Evolutionary conservation across 495 filamentous ascomycete species (phyloP).

Genomic region (Annulohypoxylon stygium): DNA sequence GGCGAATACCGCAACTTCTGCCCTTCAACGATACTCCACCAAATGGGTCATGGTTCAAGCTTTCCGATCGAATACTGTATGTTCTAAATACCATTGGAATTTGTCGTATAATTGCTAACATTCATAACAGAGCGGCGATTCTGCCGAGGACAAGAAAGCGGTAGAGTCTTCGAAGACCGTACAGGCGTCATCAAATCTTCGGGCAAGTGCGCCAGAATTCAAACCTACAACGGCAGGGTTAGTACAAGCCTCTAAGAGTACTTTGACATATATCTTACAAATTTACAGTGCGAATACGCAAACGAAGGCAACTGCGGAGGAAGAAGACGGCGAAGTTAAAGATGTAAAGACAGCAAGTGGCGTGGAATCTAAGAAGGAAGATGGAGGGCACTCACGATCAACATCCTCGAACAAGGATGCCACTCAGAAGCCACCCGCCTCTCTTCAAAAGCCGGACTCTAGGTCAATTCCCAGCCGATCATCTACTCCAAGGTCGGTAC

Average conservation of each 20-base stretch:
- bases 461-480: conserved; percentile 43
- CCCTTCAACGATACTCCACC: conserved; percentile 80
- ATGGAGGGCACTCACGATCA: conserved; percentile 19
- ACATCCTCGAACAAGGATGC: conserved; percentile 27
- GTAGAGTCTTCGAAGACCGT: conserved; percentile 42
- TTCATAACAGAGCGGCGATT: conserved; percentile 53
- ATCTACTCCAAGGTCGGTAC: conserved; percentile 46
- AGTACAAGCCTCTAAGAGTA: conserved; percentile 40
- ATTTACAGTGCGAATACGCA: conserved; percentile 53
- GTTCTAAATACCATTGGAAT: conserved; percentile 52
- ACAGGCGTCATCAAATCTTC: conserved; percentile 50
- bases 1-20: conserved; percentile 85
- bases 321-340: conserved; percentile 84
- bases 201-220: conserved; percentile 62
- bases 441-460: conserved; percentile 40
- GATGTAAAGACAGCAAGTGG: conserved; percentile 63
- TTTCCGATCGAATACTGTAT: conserved; percentile 69
- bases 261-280: conserved; percentile 37
- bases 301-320: conserved; percentile 64
- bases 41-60: conserved; percentile 89
- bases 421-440: conserved; percentile 26
- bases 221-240: conserved; percentile 53
- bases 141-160: conserved; percentile 52
- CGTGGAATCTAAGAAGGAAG: conserved; percentile 32
- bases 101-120: conserved; percentile 38